Base-by-base conservation (phyloP, 768 basidiomycete genomes). In the Cyclocybe cylindracea region DNA sequence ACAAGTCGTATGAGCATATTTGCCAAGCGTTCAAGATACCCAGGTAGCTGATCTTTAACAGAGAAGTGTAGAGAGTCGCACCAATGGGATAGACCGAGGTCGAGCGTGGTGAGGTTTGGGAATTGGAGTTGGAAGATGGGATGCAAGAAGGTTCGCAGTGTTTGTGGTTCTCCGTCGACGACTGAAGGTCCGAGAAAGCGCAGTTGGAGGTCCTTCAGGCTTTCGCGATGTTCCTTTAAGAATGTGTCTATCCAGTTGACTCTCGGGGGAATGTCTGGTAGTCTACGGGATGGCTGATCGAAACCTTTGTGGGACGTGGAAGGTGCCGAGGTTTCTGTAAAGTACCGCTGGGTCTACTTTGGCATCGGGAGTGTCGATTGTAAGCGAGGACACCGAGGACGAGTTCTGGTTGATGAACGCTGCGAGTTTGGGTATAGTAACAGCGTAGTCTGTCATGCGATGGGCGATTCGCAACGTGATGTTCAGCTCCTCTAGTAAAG, bases 361-460 rank as follows among this genome's bases (percentile, higher is more conserved):
- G 29, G 46, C 31, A 19, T 34, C 44, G 7, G 46, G 50, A 10
- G 39, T 48, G 40, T 48, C 32, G 41, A 56, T 39, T 9, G 51
- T 31, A 24, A 56, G 37, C 6, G 37, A 16, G 11, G 31, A 45
- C 39, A 56, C 19, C 7, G 50, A 48, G 11, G 24, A 38, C 3
- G 45, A 39, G 19, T 56, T 50, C 37, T 35, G 50, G n/a, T 56
- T 48, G 46, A 56, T 39, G 36, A 56, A 53, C 2, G 40, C 10
- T 10, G 38, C 46, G 19, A 53, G 39, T 10, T 29, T 6, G 24
- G 14, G 33, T 19, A 52, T 14, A n/a, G 46, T 40, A 8, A 40
- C 19, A 7, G 5, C 5, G 51, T 40, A 18, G 46, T 13, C 43
- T 10, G 50, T 39, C 32, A 16, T 46, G 8, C 11, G 13, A n/a